Evolutionary conservation across 1,139 yeast species (phyloP).

Genomic region (Hansenula anomala): DNA sequence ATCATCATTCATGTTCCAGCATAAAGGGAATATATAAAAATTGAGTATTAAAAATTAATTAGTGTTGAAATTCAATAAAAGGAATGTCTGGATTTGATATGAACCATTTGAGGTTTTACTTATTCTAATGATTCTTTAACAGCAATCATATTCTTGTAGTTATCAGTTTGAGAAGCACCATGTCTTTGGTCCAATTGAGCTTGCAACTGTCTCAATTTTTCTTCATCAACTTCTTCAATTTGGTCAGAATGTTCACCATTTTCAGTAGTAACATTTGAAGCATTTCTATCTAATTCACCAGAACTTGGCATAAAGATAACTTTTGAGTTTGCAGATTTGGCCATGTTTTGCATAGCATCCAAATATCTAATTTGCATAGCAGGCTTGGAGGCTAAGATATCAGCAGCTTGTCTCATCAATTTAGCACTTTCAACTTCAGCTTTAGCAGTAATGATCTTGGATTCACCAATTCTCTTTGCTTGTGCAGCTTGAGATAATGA

Average conservation of each 20-base stretch:
- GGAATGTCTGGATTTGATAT: no score
- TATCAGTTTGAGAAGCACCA: neutral
- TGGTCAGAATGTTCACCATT: neutral
- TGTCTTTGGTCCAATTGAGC: neutral
- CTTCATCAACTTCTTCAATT: no score
- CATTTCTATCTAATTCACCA: conserved; percentile 31
- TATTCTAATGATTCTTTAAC: neutral
- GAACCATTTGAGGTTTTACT: neutral
- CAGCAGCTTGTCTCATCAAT: conserved; percentile 77
- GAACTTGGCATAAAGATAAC: conserved; percentile 71
- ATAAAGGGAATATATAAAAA: no score
- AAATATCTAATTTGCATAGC: conserved; percentile 79
- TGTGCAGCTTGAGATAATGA: conserved; percentile 74
- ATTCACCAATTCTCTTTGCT: conserved; percentile 73
- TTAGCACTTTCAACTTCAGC: conserved; percentile 78
- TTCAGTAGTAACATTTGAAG: conserved; percentile 5
- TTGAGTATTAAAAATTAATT: no score
- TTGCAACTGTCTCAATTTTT: no score
- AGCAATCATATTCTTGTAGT: conserved; percentile 1
- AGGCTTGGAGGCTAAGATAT: conserved; percentile 67
- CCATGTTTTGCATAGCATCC: conserved; percentile 79
- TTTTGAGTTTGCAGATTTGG: conserved; percentile 54
- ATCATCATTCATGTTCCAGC: no score
- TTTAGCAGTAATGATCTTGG: conserved; percentile 69
- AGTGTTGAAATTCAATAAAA: no score